A percentile compares a stretch with the other conserved stretches of the same genome.
These are phyloP conservation scores for Multifurca ochricompacta DNA, from an alignment of 768 basidiomycete genomes.

Conservation along the genomic window DNA sequence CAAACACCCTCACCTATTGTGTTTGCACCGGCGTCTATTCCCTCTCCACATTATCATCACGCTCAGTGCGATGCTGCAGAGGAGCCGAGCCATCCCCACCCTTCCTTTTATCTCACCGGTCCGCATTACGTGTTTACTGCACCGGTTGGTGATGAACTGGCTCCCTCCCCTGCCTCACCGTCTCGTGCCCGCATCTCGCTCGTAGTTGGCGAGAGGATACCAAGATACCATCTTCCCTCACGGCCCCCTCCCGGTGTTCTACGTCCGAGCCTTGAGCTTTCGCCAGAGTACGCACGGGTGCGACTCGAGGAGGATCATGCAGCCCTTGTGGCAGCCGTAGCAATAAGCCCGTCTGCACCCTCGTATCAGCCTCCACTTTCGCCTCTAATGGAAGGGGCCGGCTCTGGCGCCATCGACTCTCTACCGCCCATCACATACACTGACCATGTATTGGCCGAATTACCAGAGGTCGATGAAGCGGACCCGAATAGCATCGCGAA, in stretches of 20 bases:
- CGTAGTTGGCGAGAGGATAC: neutral
- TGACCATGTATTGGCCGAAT: neutral
- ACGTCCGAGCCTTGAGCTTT: slow-evolving; percentile 12
- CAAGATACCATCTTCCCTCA: slow-evolving; percentile 15
- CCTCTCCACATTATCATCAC: neutral
- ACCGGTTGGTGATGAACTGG: neutral
- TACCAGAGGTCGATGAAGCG: slow-evolving; percentile 10
- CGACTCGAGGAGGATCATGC: slow-evolving; percentile 4
- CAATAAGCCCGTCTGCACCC: neutral
- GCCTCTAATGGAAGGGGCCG: neutral
- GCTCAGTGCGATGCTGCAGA: neutral
- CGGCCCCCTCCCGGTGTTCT: neutral
- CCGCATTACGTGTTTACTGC: too few relatives aligned
- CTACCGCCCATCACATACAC: neutral
- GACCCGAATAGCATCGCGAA: slow-evolving; percentile 1
- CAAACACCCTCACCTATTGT: slow-evolving; percentile 16
- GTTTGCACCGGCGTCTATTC: slow-evolving; percentile 5
- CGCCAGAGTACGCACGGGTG: slow-evolving; percentile 6
- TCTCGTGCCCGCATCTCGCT: slow-evolving; percentile 11
- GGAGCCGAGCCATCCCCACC: neutral
- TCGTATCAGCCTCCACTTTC: neutral
- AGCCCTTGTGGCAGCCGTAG: neutral
- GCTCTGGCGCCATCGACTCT: neutral
- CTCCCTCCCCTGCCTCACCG: slow-evolving; percentile 3
- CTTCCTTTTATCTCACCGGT: too few relatives aligned